Conservation (phyloP, 257 asterid species). For the Solanum corneliomulleri region DNA sequence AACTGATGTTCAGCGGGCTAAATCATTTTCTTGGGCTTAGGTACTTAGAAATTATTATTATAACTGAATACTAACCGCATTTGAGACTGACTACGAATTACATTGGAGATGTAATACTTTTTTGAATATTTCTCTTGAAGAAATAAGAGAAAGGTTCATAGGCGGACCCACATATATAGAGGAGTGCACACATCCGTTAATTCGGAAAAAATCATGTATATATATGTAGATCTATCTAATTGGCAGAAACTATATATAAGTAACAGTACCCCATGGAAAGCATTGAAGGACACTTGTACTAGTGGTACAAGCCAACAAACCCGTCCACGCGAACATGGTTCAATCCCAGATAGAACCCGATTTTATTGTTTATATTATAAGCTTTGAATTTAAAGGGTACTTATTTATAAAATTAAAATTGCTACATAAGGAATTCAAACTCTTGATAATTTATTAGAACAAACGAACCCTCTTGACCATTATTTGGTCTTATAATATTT, state of each 20-base stretch:
- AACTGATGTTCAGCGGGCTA: neutral
- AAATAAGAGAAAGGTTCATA: neutral
- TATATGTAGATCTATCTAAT: no score
- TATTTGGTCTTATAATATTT: no score
- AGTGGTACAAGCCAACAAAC: neutral
- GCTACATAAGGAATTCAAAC: no score
- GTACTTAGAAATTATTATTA: neutral
- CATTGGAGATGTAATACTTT: neutral
- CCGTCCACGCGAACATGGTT: neutral
- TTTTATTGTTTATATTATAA: neutral
- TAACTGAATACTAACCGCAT: neutral
- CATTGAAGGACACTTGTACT: neutral
- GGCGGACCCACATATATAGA: neutral
- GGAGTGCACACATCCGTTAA: neutral
- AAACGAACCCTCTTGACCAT: no score
- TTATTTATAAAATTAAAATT: no score
- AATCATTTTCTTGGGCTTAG: neutral
- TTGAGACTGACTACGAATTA: neutral
- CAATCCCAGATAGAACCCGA: neutral
- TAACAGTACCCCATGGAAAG: no score
- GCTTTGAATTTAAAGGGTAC: no score
- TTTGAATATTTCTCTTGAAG: neutral
- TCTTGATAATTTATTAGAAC: no score
- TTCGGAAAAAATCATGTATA: no score
- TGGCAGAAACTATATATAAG: neutral